A percentile compares a stretch with the other conserved stretches of the same genome.
Evolutionary conservation across 345 rosid genomes (phyloP).

Genomic region (Heritiera fomes): DNA sequence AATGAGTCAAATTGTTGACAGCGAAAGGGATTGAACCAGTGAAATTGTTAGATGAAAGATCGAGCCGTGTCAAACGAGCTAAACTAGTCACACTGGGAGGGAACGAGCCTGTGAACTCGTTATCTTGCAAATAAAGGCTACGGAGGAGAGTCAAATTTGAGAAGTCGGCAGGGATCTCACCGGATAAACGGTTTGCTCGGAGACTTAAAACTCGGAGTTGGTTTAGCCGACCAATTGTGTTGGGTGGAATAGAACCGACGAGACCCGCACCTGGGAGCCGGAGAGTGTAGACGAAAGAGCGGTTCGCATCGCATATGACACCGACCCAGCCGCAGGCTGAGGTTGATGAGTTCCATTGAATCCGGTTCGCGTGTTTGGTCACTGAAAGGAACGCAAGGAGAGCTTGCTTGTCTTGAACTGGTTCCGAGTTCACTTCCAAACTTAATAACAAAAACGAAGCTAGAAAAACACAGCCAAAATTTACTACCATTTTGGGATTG

Average conservation of each 20-base stretch:
- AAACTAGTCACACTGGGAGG: conserved; percentile 59
- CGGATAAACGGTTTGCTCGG: conserved; percentile 76
- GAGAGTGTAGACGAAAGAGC: conserved; percentile 54
- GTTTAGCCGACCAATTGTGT: conserved; percentile 65
- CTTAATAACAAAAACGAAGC: conserved; percentile 37
- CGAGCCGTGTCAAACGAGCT: conserved; percentile 65
- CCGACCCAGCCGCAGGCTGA: conserved; percentile 92
- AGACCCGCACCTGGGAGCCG: conserved; percentile 90
- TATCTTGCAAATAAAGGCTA: conserved; percentile 69
- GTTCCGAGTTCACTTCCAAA: conserved; percentile 61
- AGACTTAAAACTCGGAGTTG: conserved; percentile 88
- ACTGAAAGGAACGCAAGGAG: conserved; percentile 64
- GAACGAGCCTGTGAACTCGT: conserved; percentile 62
- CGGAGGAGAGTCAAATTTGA: conserved; percentile 69
- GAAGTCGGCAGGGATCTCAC: conserved; percentile 83
- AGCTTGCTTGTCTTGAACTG: conserved; percentile 71
- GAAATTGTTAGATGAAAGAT: conserved; percentile 80
- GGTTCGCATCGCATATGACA: conserved; percentile 58
- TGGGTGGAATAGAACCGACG: conserved; percentile 66
- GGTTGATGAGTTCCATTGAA: conserved; percentile 70
- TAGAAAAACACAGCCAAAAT: conserved; percentile 20
- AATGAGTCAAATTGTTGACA: conserved; percentile 69
- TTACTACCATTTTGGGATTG: conserved; percentile 40
- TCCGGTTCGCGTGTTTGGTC: conserved; percentile 66
- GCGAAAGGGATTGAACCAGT: conserved; percentile 68